These are phyloP conservation scores for Thozetella sp. DNA, from an alignment of 495 filamentous ascomycete species.

Conservation along the genomic window DNA sequence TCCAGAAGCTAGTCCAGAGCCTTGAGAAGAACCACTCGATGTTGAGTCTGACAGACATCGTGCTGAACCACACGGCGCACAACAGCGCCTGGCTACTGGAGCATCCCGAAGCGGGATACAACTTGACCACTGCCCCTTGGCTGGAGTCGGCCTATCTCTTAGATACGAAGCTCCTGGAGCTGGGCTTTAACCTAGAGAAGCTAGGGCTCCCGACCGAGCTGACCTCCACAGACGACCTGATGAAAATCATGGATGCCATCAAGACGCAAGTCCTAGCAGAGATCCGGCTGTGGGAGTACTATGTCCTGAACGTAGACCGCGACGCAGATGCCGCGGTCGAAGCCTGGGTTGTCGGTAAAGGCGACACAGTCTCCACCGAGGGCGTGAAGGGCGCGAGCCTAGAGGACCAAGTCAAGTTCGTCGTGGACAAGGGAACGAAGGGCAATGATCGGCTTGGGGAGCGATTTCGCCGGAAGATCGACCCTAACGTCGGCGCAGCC, in stretches of 20 bases:
- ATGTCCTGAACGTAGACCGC: constrained; percentile 77
- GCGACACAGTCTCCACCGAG: constrained; percentile 39
- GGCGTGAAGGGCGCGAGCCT: constrained; percentile 37
- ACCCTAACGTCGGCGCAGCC: constrained; percentile 68
- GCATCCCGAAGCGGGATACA: constrained; percentile 96
- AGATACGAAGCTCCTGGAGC: constrained; percentile 81
- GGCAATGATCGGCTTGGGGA: constrained; percentile 75
- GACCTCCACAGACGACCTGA: constrained; percentile 70
- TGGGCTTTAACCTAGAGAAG: constrained; percentile 65
- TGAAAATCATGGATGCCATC: constrained; percentile 80
- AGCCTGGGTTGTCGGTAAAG: constrained; percentile 66
- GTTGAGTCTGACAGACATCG: constrained; percentile 91
- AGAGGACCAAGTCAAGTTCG: constrained; percentile 54
- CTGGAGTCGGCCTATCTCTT: constrained; percentile 85
- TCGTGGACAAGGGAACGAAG: constrained; percentile 60
- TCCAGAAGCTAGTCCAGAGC: constrained; percentile 71
- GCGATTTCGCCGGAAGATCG: constrained; percentile 69
- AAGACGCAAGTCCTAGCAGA: constrained; percentile 77
- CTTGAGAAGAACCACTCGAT: constrained; percentile 86
- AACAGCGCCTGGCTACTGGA: constrained; percentile 94
- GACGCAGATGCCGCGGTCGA: constrained; percentile 68
- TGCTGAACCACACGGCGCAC: constrained; percentile 97
- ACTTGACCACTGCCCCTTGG: constrained; percentile 90
- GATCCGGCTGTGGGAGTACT: constrained; percentile 91
- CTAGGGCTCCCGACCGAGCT: constrained; percentile 76